These are phyloP conservation scores for Penium margaritaceum DNA, from an alignment of 139 green algal genomes.

Conservation along the genomic window DNA sequence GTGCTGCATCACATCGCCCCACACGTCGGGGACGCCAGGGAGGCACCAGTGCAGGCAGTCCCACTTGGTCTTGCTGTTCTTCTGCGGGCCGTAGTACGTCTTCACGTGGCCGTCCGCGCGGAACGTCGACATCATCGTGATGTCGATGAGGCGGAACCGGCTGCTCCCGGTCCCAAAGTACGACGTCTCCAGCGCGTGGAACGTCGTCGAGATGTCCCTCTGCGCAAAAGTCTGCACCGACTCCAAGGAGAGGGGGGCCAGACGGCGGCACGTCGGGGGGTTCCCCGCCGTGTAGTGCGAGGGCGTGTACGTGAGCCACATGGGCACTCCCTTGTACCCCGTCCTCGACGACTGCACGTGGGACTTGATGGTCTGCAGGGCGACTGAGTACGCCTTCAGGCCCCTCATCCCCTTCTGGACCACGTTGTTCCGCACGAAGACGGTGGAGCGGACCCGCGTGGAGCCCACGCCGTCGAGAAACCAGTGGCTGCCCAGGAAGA, in stretches of 20 bases:
- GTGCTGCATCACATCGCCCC: slow-evolving; percentile 5
- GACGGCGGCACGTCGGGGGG: background rate
- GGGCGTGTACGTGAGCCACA: slow-evolving; percentile 7
- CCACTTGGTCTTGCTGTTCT: slow-evolving; percentile 19
- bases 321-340: background rate
- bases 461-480: background rate
- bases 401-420: background rate
- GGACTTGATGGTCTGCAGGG: background rate
- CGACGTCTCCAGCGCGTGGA: slow-evolving; percentile 3
- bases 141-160: background rate
- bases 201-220: background rate
- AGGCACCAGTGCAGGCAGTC: slow-evolving; percentile 17
- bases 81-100: slow-evolving; percentile 4
- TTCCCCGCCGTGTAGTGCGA: slow-evolving; percentile 10
- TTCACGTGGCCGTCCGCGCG: background rate
- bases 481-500: slow-evolving; percentile 13
- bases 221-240: background rate
- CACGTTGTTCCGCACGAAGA: background rate
- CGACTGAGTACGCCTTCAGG: background rate
- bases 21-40: background rate
- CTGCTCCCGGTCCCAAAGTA: background rate
- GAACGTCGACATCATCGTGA: background rate
- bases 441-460: background rate
- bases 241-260: background rate
- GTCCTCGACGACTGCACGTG: no score